Percentiles rank a stretch among this genome's conserved stretches.
phyloP scores from a whole-genome alignment of 139 green algal genomes.

The Edaphochlamys debaryana region DNA sequence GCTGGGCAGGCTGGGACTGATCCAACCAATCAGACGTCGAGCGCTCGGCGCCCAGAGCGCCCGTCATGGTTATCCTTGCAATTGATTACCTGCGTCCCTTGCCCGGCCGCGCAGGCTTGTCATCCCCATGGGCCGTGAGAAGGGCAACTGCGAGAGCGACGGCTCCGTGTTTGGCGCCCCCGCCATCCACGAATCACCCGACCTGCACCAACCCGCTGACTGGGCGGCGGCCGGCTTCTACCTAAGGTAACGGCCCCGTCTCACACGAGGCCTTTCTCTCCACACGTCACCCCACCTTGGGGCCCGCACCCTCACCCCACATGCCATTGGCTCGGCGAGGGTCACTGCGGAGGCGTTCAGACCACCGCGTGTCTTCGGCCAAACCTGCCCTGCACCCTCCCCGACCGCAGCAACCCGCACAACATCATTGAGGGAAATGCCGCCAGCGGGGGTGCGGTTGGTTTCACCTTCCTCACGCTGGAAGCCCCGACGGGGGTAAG shows the following conservation, averaged over 20 bases:
- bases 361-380: too few relatives aligned
- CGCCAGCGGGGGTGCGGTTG: background rate
- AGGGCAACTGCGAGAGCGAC: background rate
- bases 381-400: too few relatives aligned
- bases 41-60: too few relatives aligned
- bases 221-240: background rate
- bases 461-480: background rate
- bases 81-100: too few relatives aligned
- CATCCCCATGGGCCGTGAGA: background rate
- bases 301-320: too few relatives aligned
- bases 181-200: background rate
- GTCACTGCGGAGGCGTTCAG: too few relatives aligned
- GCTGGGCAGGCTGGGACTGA: too few relatives aligned
- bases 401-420: background rate
- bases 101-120: background rate
- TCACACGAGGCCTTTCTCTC: too few relatives aligned
- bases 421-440: background rate
- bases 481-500: background rate
- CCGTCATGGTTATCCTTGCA: too few relatives aligned
- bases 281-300: too few relatives aligned
- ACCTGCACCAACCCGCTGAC: background rate
- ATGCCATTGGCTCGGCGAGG: too few relatives aligned
- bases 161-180: background rate
- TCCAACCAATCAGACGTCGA: too few relatives aligned
- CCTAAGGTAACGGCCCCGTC: background rate